Evolutionary conservation across 1,284 basidiomycete species (phyloP), one percentile per base, ranked within the genome.

Genomic region (Phylloboletellus chloephorus): DNA sequence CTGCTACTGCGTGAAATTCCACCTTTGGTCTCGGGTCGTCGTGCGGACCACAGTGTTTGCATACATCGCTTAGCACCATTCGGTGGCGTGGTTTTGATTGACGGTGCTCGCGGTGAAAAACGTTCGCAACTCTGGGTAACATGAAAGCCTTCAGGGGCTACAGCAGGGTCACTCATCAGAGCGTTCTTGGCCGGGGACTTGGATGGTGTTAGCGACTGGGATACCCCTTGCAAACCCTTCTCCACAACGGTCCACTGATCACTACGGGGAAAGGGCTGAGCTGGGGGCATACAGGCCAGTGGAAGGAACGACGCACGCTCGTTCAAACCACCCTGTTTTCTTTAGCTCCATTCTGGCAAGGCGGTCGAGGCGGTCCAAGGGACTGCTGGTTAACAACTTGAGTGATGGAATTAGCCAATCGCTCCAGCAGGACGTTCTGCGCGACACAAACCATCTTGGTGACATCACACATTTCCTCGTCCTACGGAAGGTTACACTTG

Each of bases 241-340:
- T 57, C 46, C 20, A 59, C 52, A 21, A 57, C 37, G 1, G 52
- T 43, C 56, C 56, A 58, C 32, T 55, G 58, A 43, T 62, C 58
- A 10, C 56, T 58, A 16, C 28, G 30, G 8, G 9, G 4, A 29
- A 22, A 12, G 17, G 17, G 9, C 15, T 25, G 3, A 33, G 26
- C 10, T 3, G 12, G 7, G 2, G 12, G 4, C 3, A 9, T 17
- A n/a, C 34, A 22, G 12, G 6, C 13, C 12, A 3, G 9, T 10
- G 7, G 0, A 12, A 3, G 8, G 2, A 5, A 12, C n/a, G 20
- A 47, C 58, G 5, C 34, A 58, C 56, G 28, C 30, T 53, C 60
- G 56, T 44, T 58, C 56, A 7, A 61, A 46, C 56, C 56, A 58
- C 15, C 60, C 60, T 5, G 56, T 45, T 33, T 52, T 62, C 46